Base-by-base conservation (phyloP, 306 rosid species). In the Castanopsis chinensis region DNA sequence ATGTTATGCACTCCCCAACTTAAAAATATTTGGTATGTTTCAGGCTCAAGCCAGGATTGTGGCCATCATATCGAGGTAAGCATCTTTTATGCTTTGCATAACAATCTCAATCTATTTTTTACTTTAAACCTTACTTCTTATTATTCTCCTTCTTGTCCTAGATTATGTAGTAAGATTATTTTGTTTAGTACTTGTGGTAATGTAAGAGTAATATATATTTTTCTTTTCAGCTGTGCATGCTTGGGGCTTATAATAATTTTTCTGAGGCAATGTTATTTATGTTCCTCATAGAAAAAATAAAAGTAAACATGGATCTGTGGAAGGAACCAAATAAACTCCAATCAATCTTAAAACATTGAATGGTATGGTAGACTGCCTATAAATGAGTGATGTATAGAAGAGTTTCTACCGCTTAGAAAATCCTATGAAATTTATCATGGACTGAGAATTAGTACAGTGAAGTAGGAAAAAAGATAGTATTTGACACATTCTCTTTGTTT, bases 1-100 rank as follows among this genome's bases (percentile, higher is more conserved):
- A 25, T 70, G 56, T 75, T 73, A 56, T 81, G 63, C 23, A 72
- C 37, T 25, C 56, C 51, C 15, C 19, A 58, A 75, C 43, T 61
- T 25, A 72, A 28, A 55, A 53, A 57, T 35, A 11, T 83, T 84
- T 74, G 79, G 73, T 74, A 55, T 67, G 77, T 88, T 82, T 69
- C 97, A 95, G 99, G 91, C 70, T 61, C 61, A 91, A 80, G 77
- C 97, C 93, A 54, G 93, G 89, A 76, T 81, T 95, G 75, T 95
- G 99, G 99, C 98, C 99, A 72, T 85, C 93, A 23, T 95, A 95
- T 86, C 90, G 97, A 88, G 99, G 99, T 95, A 74, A 84, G 37
- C 67, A 65, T 57, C 35, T 9, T 68, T 53, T 57, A 41, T 41
- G 35, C 51, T 61, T 59, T n/a, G 45, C 33, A 27, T 76, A 58